These are phyloP conservation scores for Fagus sylvatica DNA, from an alignment of 306 rosid species.

Conservation along the genomic window DNA sequence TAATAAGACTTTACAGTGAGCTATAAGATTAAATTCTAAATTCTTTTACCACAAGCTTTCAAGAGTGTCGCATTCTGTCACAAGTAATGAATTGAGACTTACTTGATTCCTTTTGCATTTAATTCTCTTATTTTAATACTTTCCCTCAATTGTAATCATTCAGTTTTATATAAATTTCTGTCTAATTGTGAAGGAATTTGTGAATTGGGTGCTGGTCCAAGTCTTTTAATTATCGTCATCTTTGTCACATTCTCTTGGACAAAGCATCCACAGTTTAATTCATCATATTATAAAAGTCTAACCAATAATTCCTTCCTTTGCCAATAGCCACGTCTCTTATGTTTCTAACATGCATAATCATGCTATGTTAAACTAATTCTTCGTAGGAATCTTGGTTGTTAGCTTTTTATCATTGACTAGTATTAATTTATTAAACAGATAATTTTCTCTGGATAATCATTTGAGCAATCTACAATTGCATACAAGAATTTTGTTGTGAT, in stretches of 20 bases:
- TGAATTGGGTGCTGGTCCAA: not conserved
- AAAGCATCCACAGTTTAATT: slow-evolving; percentile 21
- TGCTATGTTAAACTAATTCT: not conserved
- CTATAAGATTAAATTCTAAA: not conserved
- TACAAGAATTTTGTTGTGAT: not conserved
- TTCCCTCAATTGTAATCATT: not conserved
- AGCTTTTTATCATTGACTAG: not conserved
- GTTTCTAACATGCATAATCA: not conserved
- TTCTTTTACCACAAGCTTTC: not conserved
- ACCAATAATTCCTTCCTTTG: not conserved
- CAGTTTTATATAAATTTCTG: not conserved
- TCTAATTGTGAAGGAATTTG: not conserved
- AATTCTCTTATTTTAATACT: not conserved
- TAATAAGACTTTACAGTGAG: not conserved
- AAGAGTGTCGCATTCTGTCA: not conserved
- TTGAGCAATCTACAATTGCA: not conserved
- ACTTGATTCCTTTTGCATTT: not conserved
- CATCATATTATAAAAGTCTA: not conserved
- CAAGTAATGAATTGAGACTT: not conserved
- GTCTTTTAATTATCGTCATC: not conserved
- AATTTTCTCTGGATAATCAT: not conserved
- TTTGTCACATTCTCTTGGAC: slow-evolving; percentile 39
- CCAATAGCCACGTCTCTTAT: not conserved
- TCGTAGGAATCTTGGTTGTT: not conserved
- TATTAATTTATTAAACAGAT: not conserved